Percentiles rank a stretch among this genome's conserved stretches.
Evolutionary conservation across 2,329 filamentous ascomycete genomes (phyloP).

Genomic region (Ophiocordyceps camponoti-rufipedis): DNA sequence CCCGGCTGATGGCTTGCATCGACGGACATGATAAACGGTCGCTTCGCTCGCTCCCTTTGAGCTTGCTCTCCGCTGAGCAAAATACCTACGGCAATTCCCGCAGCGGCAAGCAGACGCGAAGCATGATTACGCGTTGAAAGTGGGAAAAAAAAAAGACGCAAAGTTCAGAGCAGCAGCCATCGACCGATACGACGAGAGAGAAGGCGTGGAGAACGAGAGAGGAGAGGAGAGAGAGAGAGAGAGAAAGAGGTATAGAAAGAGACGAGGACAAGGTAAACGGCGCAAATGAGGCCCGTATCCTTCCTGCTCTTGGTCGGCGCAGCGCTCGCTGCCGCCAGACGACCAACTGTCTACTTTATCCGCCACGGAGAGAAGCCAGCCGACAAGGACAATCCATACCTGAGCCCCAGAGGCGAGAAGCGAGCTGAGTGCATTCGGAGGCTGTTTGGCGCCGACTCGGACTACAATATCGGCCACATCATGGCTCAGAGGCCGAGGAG

Average conservation of each 20-base stretch:
- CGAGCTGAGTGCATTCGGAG: slow-evolving; percentile 39
- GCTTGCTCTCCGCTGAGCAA: too few species aligned
- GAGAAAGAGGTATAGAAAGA: neutral
- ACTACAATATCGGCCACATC: slow-evolving; percentile 38
- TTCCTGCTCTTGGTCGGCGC: slow-evolving; percentile 5
- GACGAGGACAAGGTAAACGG: neutral
- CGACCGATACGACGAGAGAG: too few species aligned
- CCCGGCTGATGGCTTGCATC: neutral
- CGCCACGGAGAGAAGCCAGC: slow-evolving; percentile 46
- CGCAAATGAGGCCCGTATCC: neutral
- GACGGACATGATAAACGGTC: neutral
- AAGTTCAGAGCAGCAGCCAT: too few species aligned
- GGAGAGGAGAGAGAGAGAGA: neutral
- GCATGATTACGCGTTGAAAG: too few species aligned
- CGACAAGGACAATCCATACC: slow-evolving; percentile 22
- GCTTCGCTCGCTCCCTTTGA: neutral
- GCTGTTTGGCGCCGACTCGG: slow-evolving; percentile 33
- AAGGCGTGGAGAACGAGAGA: too few species aligned
- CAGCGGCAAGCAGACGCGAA: too few species aligned
- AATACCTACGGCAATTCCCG: too few species aligned
- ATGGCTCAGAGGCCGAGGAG: slow-evolving; percentile 35
- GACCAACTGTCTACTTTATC: slow-evolving; percentile 40
- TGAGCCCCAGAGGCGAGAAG: slow-evolving; percentile 30
- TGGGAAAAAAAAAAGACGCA: too few species aligned
- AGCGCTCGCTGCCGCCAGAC: slow-evolving; percentile 6